Evolutionary conservation across 164 flowering plant species (phyloP).

Genomic region (Malania oleifera): DNA sequence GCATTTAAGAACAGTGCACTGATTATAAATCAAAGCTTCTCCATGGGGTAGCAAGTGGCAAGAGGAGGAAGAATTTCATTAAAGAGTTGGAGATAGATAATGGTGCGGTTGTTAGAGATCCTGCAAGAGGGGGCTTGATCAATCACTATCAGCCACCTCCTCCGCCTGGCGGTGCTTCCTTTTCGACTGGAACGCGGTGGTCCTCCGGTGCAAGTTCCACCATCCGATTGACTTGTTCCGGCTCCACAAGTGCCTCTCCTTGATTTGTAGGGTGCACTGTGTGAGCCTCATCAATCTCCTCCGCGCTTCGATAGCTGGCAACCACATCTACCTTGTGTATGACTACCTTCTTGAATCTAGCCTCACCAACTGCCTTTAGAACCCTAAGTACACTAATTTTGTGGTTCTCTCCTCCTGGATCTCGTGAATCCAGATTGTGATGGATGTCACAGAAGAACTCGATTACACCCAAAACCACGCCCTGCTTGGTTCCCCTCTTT

Average conservation of each 20-base stretch:
- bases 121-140: too few relatives aligned
- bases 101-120: too few relatives aligned
- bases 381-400: neutral
- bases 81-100: too few relatives aligned
- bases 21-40: too few relatives aligned
- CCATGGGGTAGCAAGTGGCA: too few relatives aligned
- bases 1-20: too few relatives aligned
- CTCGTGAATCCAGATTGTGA: neutral
- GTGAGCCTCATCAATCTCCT: neutral
- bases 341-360: neutral
- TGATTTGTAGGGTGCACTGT: neutral
- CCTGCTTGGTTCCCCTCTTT: neutral
- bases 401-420: slow-evolving; percentile 1
- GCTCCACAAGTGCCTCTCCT: neutral
- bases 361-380: slow-evolving; percentile 1
- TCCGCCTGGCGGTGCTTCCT: slow-evolving; percentile 1
- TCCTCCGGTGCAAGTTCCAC: neutral
- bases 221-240: neutral
- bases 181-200: neutral
- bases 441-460: neutral
- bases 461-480: neutral
- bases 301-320: neutral
- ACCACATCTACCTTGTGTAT: neutral
- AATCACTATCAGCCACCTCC: too few relatives aligned
- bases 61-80: too few relatives aligned